Conservation (phyloP, 805 yeast species). For the Starmerella floris region DNA sequence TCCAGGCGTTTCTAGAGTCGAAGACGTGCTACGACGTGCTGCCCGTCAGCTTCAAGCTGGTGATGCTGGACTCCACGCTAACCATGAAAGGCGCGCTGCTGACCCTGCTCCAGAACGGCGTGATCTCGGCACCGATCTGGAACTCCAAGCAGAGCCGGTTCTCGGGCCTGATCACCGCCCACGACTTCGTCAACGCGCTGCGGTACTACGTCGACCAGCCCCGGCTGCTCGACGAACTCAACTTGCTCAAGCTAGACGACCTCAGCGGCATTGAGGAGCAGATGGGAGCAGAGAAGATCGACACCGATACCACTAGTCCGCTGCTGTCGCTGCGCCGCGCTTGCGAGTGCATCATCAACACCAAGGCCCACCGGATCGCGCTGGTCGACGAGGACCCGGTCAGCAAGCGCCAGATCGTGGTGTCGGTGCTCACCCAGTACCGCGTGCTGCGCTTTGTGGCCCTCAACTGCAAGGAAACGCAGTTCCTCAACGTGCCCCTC, state of each 20-base stretch:
- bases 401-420: slow-evolving; percentile 86
- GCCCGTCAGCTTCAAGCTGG: slow-evolving; percentile 85
- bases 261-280: slow-evolving; percentile 74
- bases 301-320: slow-evolving; percentile 80
- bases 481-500: slow-evolving; percentile 64
- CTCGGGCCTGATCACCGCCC: slow-evolving; percentile 85
- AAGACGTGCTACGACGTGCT: slow-evolving; percentile 93
- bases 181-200: slow-evolving; percentile 88
- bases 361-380: slow-evolving; percentile 86
- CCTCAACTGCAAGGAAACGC: slow-evolving; percentile 87
- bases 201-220: slow-evolving; percentile 83
- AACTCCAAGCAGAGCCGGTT: slow-evolving; percentile 75
- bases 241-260: slow-evolving; percentile 71
- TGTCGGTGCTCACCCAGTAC: slow-evolving; percentile 88
- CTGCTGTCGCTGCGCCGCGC: slow-evolving; percentile 82
- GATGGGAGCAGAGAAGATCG: slow-evolving; percentile 74
- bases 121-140: slow-evolving; percentile 96
- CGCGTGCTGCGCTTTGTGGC: slow-evolving; percentile 91
- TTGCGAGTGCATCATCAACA: slow-evolving; percentile 76
- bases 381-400: slow-evolving; percentile 87
- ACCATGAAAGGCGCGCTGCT: slow-evolving; percentile 82
- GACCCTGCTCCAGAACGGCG: slow-evolving; percentile 79
- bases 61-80: slow-evolving; percentile 84
- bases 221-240: slow-evolving; percentile 76
- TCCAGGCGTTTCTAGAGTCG: slow-evolving; percentile 68